Percentiles rank a stretch among this genome's conserved stretches.
Evolutionary conservation across 2,329 filamentous ascomycete genomes (phyloP).

Genomic region (Botryotinia narcissicola): DNA sequence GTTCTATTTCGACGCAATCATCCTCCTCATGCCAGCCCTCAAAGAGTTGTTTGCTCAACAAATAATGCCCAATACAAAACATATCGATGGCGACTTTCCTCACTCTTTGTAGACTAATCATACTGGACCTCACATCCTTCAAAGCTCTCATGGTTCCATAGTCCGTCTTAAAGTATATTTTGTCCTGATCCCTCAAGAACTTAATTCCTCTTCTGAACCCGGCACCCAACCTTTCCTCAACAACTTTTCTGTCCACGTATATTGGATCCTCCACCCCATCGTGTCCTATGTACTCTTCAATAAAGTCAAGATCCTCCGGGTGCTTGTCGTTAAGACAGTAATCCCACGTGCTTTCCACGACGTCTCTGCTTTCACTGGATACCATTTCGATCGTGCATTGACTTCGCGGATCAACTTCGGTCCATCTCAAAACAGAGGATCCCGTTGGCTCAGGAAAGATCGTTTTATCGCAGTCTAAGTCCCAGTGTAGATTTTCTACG

Average conservation of each 20-base stretch:
- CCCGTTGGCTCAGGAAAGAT: constrained; percentile 13
- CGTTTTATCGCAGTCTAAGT: constrained; percentile 5
- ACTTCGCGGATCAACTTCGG: not conserved
- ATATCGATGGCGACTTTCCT: not conserved
- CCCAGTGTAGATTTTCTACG: not conserved
- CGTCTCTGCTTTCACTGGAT: not conserved
- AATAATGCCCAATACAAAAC: not conserved
- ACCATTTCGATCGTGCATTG: not conserved
- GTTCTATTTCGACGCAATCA: not conserved
- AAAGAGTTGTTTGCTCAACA: constrained; percentile 13
- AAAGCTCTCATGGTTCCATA: not conserved
- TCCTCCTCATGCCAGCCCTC: not conserved
- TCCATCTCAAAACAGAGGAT: constrained; percentile 6
- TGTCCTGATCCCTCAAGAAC: constrained; percentile 8
- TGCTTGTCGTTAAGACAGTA: constrained; percentile 8
- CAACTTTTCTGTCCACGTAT: not conserved
- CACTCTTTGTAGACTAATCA: not conserved
- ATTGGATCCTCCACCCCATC: not conserved
- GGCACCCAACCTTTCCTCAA: not conserved
- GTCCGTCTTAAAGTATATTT: not conserved
- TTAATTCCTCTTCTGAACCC: not conserved
- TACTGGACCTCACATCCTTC: constrained; percentile 1
- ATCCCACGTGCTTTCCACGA: not conserved
- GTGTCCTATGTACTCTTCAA: not conserved
- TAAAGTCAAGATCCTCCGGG: not conserved